These are phyloP conservation scores for Dentipellis sp. DNA, from an alignment of 768 basidiomycete genomes.

Conservation along the genomic window DNA sequence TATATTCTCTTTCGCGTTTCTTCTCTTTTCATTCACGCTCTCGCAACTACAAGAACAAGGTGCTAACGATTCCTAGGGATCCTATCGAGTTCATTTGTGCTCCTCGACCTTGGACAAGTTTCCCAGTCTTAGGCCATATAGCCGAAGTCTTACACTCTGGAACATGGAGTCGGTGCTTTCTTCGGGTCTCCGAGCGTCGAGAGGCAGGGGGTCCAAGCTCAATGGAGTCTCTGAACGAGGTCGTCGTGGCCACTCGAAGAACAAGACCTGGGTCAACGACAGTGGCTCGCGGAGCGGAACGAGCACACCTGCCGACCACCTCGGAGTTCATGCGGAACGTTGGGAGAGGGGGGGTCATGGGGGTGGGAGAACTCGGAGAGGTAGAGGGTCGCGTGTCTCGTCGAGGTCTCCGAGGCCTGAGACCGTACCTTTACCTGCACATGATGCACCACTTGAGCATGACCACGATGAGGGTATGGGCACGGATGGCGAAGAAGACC, in stretches of 20 bases:
- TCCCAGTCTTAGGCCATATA: too few species aligned
- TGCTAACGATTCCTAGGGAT: too few species aligned
- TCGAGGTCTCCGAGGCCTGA: slow-evolving; percentile 25
- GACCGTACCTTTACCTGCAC: slow-evolving; percentile 1
- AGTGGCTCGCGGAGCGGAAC: slow-evolving; percentile 1
- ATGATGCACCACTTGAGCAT: slow-evolving; percentile 13
- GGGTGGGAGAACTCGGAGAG: slow-evolving; percentile 27
- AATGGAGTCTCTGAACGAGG: not conserved
- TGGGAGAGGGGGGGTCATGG: slow-evolving; percentile 58
- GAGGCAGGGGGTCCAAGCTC: not conserved
- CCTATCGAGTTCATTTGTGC: too few species aligned
- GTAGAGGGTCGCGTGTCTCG: slow-evolving; percentile 33
- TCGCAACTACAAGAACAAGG: too few species aligned
- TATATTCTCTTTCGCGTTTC: too few species aligned
- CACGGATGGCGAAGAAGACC: slow-evolving; percentile 24
- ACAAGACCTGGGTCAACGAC: slow-evolving; percentile 11
- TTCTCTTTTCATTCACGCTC: too few species aligned
- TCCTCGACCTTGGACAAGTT: too few species aligned
- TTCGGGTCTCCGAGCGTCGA: not conserved
- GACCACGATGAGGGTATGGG: slow-evolving; percentile 23
- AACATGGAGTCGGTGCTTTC: not conserved
- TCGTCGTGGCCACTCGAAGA: slow-evolving; percentile 12
- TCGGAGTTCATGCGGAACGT: slow-evolving; percentile 36
- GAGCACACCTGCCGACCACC: slow-evolving; percentile 3
- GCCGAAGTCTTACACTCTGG: not conserved